Evolutionary conservation across 805 yeast species (phyloP).

Genomic region (Candida coquimbonensis): DNA sequence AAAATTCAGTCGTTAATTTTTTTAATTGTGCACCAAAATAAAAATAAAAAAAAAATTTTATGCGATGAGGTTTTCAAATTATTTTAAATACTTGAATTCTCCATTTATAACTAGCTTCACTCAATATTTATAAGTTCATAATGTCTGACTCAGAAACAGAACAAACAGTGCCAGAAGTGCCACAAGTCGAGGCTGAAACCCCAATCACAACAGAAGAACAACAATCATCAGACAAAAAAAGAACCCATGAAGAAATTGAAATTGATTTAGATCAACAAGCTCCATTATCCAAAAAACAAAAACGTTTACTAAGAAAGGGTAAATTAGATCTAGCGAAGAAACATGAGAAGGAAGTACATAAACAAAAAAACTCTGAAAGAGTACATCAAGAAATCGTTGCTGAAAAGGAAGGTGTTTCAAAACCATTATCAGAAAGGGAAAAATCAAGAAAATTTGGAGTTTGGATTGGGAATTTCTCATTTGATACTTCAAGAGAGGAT

Average conservation of each 20-base stretch:
- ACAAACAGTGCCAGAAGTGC: background rate
- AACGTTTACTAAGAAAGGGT: conserved; percentile 76
- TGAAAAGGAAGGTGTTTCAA: conserved; percentile 22
- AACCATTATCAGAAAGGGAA: too few relatives aligned
- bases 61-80: conserved; percentile 2
- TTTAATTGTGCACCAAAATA: too few relatives aligned
- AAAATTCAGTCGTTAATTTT: too few relatives aligned
- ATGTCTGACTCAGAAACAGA: conserved; percentile 7
- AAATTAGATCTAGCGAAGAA: conserved; percentile 54
- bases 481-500: conserved; percentile 75
- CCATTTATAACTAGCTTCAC: background rate
- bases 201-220: too few relatives aligned
- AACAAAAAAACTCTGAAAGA: conserved; percentile 14
- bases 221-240: background rate
- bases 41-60: conserved; percentile 1
- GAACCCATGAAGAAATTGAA: conserved; percentile 40
- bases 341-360: conserved; percentile 31
- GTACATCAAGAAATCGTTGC: conserved; percentile 13
- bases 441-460: conserved; percentile 50
- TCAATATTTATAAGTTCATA: background rate
- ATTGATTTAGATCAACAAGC: conserved; percentile 63
- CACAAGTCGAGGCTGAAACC: background rate
- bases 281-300: conserved; percentile 89
- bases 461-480: conserved; percentile 92
- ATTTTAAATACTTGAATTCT: background rate